phyloP scores from a whole-genome alignment of 208 protist genomes.

The Endotrypanum monterogeii region DNA sequence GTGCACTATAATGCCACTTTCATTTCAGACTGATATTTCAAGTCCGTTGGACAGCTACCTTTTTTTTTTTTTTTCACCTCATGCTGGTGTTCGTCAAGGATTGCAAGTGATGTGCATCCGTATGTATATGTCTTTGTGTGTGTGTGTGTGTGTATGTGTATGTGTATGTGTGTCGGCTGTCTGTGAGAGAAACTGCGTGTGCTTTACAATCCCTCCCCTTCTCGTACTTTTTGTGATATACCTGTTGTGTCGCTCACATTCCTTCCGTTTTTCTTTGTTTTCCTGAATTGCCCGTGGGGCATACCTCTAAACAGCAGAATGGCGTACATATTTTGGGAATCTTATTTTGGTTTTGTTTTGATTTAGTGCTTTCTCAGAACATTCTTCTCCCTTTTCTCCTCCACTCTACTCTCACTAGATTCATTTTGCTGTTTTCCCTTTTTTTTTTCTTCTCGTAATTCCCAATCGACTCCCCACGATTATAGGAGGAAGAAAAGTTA shows the following conservation, averaged over 20 bases:
- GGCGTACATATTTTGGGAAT: too few species aligned
- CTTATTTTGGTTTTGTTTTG: too few species aligned
- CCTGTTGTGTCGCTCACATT: not conserved
- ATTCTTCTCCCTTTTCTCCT: conserved; percentile 15
- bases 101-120: not conserved
- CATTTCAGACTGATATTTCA: not conserved
- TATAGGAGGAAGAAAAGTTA: not conserved
- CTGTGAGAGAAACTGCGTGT: too few species aligned
- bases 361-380: too few species aligned
- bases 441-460: not conserved
- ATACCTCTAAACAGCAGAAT: too few species aligned
- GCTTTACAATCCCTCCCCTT: too few species aligned
- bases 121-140: not conserved
- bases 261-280: not conserved
- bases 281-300: not conserved
- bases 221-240: not conserved
- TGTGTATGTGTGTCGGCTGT: not conserved
- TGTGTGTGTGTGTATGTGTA: not conserved
- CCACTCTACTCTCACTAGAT: not conserved
- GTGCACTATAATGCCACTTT: not conserved
- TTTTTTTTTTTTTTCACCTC: not conserved
- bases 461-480: not conserved
- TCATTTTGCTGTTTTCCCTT: not conserved
- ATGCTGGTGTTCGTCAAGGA: not conserved
- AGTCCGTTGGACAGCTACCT: not conserved